These are phyloP conservation scores for Macrolepiota fuliginosa DNA, from an alignment of 768 basidiomycete species.

Conservation along the genomic window DNA sequence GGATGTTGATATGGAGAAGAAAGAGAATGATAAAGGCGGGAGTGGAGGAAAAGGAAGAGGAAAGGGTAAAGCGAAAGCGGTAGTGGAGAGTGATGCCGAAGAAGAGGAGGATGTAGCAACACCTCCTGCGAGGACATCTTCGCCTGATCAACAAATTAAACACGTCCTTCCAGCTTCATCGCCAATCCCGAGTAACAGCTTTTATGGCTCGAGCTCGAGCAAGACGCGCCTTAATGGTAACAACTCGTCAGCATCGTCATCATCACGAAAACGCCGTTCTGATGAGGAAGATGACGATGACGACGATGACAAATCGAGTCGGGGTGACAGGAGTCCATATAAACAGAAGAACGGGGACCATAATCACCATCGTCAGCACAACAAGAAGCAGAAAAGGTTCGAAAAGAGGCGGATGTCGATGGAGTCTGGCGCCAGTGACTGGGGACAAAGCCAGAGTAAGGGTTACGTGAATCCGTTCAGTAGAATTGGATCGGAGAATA, in stretches of 20 bases:
- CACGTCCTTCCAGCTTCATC: background rate
- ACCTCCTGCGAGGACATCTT: slow-evolving; percentile 1
- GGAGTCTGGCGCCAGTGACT: background rate
- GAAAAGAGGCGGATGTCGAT: slow-evolving; percentile 4
- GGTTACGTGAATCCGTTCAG: slow-evolving; percentile 6
- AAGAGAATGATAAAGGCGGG: background rate
- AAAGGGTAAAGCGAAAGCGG: background rate
- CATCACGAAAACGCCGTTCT: background rate
- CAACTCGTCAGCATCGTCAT: background rate
- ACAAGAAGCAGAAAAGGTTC: background rate
- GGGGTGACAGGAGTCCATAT: background rate
- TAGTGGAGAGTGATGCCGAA: slow-evolving; percentile 16
- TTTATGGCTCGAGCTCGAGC: slow-evolving; percentile 12
- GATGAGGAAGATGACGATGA: background rate
- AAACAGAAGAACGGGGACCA: background rate
- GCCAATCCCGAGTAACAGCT: slow-evolving; percentile 11
- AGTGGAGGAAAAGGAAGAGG: background rate
- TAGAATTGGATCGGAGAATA: slow-evolving; percentile 9
- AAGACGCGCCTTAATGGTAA: background rate
- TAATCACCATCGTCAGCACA: background rate
- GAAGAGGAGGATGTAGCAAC: slow-evolving; percentile 1
- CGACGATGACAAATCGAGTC: background rate
- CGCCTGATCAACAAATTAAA: background rate
- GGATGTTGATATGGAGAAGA: slow-evolving; percentile 1
- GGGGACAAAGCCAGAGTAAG: background rate